Conservation (phyloP, 495 filamentous ascomycete species). For the Tricharina praecox region DNA sequence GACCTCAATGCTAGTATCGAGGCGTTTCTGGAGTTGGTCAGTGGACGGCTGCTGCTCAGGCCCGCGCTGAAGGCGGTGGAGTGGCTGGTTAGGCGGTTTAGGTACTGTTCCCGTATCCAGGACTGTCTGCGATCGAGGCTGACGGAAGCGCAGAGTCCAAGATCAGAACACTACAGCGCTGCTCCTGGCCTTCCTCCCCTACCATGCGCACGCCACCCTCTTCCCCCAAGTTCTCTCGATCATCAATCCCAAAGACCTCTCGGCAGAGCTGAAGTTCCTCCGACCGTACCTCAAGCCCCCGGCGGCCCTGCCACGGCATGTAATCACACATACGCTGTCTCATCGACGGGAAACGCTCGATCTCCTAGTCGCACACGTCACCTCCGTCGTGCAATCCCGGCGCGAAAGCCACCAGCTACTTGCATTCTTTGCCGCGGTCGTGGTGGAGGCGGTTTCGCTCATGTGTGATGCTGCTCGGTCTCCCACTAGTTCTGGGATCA, state of each 20-base stretch:
- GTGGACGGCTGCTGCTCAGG: conserved; percentile 57
- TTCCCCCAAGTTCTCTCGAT: conserved; percentile 63
- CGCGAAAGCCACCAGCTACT: conserved; percentile 59
- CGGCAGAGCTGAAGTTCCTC: conserved; percentile 56
- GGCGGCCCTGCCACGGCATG: conserved; percentile 55
- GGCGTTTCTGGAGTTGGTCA: conserved; percentile 60
- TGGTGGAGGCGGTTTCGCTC: conserved; percentile 60
- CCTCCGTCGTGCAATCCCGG: conserved; percentile 46
- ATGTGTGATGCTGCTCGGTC: conserved; percentile 62
- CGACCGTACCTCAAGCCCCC: conserved; percentile 63
- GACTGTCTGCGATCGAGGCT: not conserved
- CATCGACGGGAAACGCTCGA: conserved; percentile 54
- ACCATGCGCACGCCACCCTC: conserved; percentile 65
- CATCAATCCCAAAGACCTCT: conserved; percentile 35
- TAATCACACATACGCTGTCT: conserved; percentile 61
- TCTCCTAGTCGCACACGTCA: conserved; percentile 54
- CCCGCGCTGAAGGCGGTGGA: conserved; percentile 81
- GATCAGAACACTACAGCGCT: conserved; percentile 69
- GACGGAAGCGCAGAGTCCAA: conserved; percentile 46
- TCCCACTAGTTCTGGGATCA: conserved; percentile 53
- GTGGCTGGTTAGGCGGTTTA: conserved; percentile 82
- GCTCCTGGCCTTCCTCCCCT: conserved; percentile 81
- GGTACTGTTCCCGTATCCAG: conserved; percentile 37
- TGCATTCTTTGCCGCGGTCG: conserved; percentile 73
- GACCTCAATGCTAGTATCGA: conserved; percentile 62